phyloP scores from a whole-genome alignment of 1,139 yeast species.

The Hemisphaericaspora xylofermentans region DNA sequence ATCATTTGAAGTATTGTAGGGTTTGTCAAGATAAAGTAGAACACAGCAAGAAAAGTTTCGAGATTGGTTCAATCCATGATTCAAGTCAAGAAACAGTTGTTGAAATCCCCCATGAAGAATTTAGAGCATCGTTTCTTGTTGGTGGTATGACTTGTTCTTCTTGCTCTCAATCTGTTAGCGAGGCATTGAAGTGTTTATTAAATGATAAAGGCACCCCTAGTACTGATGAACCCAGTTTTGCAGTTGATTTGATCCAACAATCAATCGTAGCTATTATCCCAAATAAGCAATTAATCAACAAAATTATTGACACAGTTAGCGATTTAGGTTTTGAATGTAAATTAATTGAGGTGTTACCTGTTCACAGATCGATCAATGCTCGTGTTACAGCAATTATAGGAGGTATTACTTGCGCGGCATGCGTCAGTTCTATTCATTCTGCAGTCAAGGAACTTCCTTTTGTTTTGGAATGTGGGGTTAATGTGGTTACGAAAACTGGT shows the following conservation, averaged over 20 bases:
- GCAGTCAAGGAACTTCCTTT: constrained; percentile 53
- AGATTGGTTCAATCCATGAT: constrained; percentile 7
- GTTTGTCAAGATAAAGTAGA: constrained; percentile 27
- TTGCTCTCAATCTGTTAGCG: constrained; percentile 50
- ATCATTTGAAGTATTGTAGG: constrained; percentile 33
- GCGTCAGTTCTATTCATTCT: constrained; percentile 55
- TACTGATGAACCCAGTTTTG: constrained; percentile 27
- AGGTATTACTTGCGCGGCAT: constrained; percentile 76
- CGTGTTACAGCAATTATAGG: constrained; percentile 62
- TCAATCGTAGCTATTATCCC: constrained; percentile 48
- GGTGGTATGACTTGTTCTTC: constrained; percentile 70
- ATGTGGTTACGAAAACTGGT: constrained; percentile 60
- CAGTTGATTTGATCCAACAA: constrained; percentile 45
- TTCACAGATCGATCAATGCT: constrained; percentile 45
- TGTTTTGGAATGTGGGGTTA: constrained; percentile 53
- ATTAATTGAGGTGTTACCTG: constrained; percentile 59
- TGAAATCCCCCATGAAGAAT: constrained; percentile 28
- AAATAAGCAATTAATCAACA: constrained; percentile 52
- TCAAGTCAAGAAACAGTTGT: constrained; percentile 30
- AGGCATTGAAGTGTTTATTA: constrained; percentile 34
- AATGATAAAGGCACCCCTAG: constrained; percentile 9
- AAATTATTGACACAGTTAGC: constrained; percentile 44
- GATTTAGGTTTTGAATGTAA: constrained; percentile 60
- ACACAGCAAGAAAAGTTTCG: constrained; percentile 13
- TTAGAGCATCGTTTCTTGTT: constrained; percentile 53